These are phyloP conservation scores for Nicotiana tabacum DNA, from an alignment of 257 asterid species.

Conservation along the genomic window DNA sequence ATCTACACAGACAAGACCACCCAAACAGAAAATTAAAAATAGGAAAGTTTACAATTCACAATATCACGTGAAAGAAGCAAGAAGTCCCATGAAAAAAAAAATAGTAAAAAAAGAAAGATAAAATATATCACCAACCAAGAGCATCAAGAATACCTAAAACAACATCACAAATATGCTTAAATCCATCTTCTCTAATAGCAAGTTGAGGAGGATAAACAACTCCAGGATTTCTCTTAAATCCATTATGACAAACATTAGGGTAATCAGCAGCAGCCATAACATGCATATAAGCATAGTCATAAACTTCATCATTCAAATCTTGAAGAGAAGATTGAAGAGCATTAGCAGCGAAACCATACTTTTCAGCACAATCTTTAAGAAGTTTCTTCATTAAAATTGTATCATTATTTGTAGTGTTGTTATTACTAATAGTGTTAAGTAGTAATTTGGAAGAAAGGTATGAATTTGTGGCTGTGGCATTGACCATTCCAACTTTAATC, in stretches of 20 bases:
- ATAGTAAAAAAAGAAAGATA: too few relatives aligned
- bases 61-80: neutral
- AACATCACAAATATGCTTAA: slow-evolving; percentile 77
- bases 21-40: neutral
- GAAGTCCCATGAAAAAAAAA: neutral
- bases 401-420: neutral
- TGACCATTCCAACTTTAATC: slow-evolving; percentile 45
- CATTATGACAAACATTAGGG: slow-evolving; percentile 61
- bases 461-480: slow-evolving; percentile 64
- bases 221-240: slow-evolving; percentile 41
- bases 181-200: slow-evolving; percentile 54
- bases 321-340: slow-evolving; percentile 50
- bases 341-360: slow-evolving; percentile 54
- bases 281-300: slow-evolving; percentile 80
- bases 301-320: slow-evolving; percentile 49
- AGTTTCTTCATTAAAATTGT: slow-evolving; percentile 33
- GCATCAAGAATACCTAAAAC: slow-evolving; percentile 59
- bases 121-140: slow-evolving; percentile 27
- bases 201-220: slow-evolving; percentile 55
- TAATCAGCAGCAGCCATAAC: slow-evolving; percentile 88
- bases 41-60: neutral
- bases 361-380: slow-evolving; percentile 56
- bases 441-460: slow-evolving; percentile 41
- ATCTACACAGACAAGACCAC: neutral
- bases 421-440: slow-evolving; percentile 21